phyloP scores from a whole-genome alignment of 164 flowering plant species.

The Dillenia turbinata region DNA sequence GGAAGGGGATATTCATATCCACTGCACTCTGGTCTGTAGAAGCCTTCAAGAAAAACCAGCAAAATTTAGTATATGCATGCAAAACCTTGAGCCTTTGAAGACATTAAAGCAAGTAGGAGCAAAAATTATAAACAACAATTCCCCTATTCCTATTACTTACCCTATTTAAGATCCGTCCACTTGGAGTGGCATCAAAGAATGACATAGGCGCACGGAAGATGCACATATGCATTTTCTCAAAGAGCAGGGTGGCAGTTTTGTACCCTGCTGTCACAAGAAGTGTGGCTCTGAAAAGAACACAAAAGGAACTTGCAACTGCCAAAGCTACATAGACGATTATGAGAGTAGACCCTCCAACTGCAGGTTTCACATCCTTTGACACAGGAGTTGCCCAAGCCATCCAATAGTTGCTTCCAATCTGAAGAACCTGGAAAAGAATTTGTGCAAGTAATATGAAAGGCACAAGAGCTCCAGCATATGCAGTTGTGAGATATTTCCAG shows the following conservation, averaged over 20 bases:
- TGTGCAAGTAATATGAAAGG: slow-evolving; percentile 65
- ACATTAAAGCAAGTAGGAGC: too few relatives aligned
- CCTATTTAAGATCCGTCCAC: slow-evolving; percentile 80
- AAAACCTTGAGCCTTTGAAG: neutral
- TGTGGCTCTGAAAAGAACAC: slow-evolving; percentile 47
- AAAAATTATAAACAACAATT: slow-evolving; percentile 2
- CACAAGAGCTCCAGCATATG: slow-evolving; percentile 73
- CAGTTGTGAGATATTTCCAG: slow-evolving; percentile 70
- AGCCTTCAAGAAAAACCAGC: slow-evolving; percentile 41
- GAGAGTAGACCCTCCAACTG: slow-evolving; percentile 37
- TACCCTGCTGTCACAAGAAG: slow-evolving; percentile 58
- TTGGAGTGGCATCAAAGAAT: slow-evolving; percentile 94
- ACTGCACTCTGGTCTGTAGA: slow-evolving; percentile 91
- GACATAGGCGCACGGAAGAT: slow-evolving; percentile 96
- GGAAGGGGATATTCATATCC: slow-evolving; percentile 48
- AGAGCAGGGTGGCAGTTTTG: slow-evolving; percentile 70
- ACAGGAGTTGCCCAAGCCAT: slow-evolving; percentile 92
- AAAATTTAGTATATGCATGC: neutral
- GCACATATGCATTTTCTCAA: slow-evolving; percentile 72
- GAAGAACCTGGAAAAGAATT: slow-evolving; percentile 59
- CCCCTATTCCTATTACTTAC: slow-evolving; percentile 34
- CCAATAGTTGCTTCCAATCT: slow-evolving; percentile 95
- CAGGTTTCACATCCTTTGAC: slow-evolving; percentile 44
- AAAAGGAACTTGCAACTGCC: slow-evolving; percentile 64
- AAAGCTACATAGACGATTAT: slow-evolving; percentile 61